Evolutionary conservation across 345 rosid genomes (phyloP), one percentile per base, ranked within the genome.

Genomic region (Populus nigra): DNA sequence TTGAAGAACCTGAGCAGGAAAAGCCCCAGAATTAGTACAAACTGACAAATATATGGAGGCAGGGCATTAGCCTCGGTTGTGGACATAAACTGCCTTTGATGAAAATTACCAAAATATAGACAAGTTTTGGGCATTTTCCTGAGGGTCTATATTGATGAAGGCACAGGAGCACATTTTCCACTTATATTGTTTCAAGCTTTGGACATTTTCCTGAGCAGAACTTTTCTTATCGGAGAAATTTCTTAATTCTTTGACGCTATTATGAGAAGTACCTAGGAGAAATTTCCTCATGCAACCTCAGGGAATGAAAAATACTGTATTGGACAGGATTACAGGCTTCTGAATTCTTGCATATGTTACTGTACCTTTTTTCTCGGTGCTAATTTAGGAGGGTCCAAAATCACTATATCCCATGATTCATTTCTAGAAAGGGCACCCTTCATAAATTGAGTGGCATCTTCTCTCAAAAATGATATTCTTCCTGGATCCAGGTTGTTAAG

Each of bases 381-480:
- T 50, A 95, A 76, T 85, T 95, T 93, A 33, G 98, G 98, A 80
- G 98, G 99, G 85, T 95, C 98, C 74, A 95, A 83, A 81, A 93
- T 85, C 73, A 95, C 91, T 15, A 95, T 47, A 87, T 92, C 98
- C 96, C 99, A 93, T 8, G 86, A 84, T 79, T 91, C 93, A n/a
- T 83, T 88, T 84, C 94, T 91, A 9, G 88, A 85, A 78, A 91
- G 74, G 63, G 98, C 96, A 57, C 69, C 82, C 89, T 88, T 95
- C 98, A 95, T 92, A 82, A 89, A 95, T 45, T 78, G 89, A 69
- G 91, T 87, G 49, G 88, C 93, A 75, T 93, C 98, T 83, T 90
- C 91, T 85, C 84, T 90, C 73, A 88, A 72, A 79, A 95, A 95
- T 27, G 87, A 83, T 73, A 88, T 84, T 68, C 70, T 90, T 74